These are phyloP conservation scores for Neopestalotiopsis clavispora DNA, from an alignment of 2,329 filamentous ascomycete species.

Conservation along the genomic window DNA sequence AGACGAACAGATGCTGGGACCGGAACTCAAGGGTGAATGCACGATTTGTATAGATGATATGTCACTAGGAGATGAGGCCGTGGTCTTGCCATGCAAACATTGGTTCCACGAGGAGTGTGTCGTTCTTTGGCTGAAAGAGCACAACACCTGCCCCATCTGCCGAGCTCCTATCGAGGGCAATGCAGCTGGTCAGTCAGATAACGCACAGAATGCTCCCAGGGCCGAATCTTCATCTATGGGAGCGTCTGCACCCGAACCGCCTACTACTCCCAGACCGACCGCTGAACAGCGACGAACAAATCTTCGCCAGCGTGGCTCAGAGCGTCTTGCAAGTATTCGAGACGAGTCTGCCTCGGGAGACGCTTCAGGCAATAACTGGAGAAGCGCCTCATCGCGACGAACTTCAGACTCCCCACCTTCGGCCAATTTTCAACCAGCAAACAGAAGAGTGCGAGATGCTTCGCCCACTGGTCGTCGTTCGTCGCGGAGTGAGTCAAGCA, in stretches of 20 bases:
- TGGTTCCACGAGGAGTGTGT: conserved; percentile 92
- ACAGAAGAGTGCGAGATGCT: conserved; percentile 31
- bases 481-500: conserved; percentile 33
- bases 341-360: conserved; percentile 27
- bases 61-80: conserved; percentile 72
- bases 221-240: conserved; percentile 16
- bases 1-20: conserved; percentile 70
- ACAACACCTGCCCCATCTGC: conserved; percentile 91
- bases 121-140: conserved; percentile 81
- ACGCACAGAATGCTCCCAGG: conserved; percentile 20
- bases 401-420: conserved; percentile 33
- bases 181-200: conserved; percentile 30
- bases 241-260: conserved; percentile 15
- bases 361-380: conserved; percentile 21
- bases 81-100: conserved; percentile 83
- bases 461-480: conserved; percentile 31
- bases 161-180: conserved; percentile 60
- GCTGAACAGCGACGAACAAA: conserved; percentile 29
- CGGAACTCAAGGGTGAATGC: conserved; percentile 77
- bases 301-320: conserved; percentile 26
- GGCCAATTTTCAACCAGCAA: conserved; percentile 23
- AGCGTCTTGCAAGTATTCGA: conserved; percentile 21
- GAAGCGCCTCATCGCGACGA: conserved; percentile 22
- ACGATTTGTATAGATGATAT: conserved; percentile 94
- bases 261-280: conserved; percentile 24